Conservation (phyloP, 192 early-diverging fungal species). For the Mortierella antarctica region DNA sequence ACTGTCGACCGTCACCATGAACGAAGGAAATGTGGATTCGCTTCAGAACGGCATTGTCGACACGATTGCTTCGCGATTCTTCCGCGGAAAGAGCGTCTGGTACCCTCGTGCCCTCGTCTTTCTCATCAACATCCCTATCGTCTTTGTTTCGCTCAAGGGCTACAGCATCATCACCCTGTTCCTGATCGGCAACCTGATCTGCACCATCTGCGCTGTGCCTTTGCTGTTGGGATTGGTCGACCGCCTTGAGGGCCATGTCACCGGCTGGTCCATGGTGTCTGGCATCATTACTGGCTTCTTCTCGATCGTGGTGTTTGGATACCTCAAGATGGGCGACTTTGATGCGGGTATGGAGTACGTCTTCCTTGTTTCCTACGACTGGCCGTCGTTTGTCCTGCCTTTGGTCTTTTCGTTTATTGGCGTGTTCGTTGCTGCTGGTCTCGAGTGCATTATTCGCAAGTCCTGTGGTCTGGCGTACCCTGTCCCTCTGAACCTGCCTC, state of each 20-base stretch:
- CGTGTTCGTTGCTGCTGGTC: slow-evolving; percentile 21
- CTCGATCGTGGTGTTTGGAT: slow-evolving; percentile 50
- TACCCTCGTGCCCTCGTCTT: slow-evolving; percentile 52
- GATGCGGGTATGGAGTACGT: slow-evolving; percentile 42
- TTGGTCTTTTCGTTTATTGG: slow-evolving; percentile 46
- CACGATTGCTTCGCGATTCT: slow-evolving; percentile 67
- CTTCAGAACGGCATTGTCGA: slow-evolving; percentile 76
- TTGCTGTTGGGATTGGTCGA: slow-evolving; percentile 63
- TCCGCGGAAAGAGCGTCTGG: slow-evolving; percentile 54
- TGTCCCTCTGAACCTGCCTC: slow-evolving; percentile 18
- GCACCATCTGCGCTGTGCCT: slow-evolving; percentile 66
- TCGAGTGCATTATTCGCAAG: slow-evolving; percentile 44
- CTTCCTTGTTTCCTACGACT: slow-evolving; percentile 51
- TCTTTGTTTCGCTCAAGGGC: slow-evolving; percentile 65
- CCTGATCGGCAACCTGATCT: slow-evolving; percentile 71
- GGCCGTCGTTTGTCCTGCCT: slow-evolving; percentile 50
- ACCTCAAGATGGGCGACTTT: slow-evolving; percentile 38
- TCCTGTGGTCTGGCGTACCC: slow-evolving; percentile 38
- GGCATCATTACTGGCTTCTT: slow-evolving; percentile 48
- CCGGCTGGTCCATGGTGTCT: slow-evolving; percentile 43
- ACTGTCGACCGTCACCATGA: slow-evolving; percentile 69
- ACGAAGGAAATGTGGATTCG: slow-evolving; percentile 75
- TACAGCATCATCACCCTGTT: slow-evolving; percentile 71
- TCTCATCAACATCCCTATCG: slow-evolving; percentile 51
- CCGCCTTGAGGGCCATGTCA: slow-evolving; percentile 54